A percentile compares a stretch with the other conserved stretches of the same genome.
Evolutionary conservation across 2,329 filamentous ascomycete species (phyloP).

Genomic region (Camillea tinctor): DNA sequence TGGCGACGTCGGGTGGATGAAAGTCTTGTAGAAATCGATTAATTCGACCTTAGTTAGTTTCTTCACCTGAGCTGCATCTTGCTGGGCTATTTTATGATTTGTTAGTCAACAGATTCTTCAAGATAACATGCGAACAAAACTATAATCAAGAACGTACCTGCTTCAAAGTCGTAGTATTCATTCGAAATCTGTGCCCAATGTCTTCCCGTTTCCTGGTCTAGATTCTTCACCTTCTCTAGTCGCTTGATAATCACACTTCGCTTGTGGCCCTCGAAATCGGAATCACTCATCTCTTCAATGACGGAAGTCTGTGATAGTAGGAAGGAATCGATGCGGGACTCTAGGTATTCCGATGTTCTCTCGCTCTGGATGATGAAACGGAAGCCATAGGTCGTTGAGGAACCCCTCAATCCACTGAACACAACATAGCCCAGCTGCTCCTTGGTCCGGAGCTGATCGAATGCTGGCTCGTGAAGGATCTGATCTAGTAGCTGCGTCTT

Average conservation of each 20-base stretch:
- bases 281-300: constrained; percentile 73
- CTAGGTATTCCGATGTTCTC: constrained; percentile 77
- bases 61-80: constrained; percentile 74
- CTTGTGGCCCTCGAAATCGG: constrained; percentile 89
- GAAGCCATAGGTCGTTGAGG: constrained; percentile 79
- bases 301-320: constrained; percentile 64
- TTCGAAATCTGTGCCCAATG: constrained; percentile 84
- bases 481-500: constrained; percentile 82
- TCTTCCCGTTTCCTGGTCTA: constrained; percentile 77
- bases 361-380: constrained; percentile 94
- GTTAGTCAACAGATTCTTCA: constrained; percentile 14
- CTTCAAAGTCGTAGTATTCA: constrained; percentile 87
- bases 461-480: constrained; percentile 88
- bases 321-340: constrained; percentile 85
- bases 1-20: constrained; percentile 72
- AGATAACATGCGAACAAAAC: not conserved
- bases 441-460: constrained; percentile 92
- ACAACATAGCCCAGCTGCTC: constrained; percentile 98
- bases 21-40: constrained; percentile 72
- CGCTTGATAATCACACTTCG: constrained; percentile 82
- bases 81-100: constrained; percentile 53
- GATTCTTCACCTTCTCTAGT: constrained; percentile 88
- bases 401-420: constrained; percentile 72
- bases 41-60: constrained; percentile 76
- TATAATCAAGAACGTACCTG: constrained; percentile 56